Evolutionary conservation across 2,329 filamentous ascomycete genomes (phyloP).

Genomic region (Orbilia oligospora): DNA sequence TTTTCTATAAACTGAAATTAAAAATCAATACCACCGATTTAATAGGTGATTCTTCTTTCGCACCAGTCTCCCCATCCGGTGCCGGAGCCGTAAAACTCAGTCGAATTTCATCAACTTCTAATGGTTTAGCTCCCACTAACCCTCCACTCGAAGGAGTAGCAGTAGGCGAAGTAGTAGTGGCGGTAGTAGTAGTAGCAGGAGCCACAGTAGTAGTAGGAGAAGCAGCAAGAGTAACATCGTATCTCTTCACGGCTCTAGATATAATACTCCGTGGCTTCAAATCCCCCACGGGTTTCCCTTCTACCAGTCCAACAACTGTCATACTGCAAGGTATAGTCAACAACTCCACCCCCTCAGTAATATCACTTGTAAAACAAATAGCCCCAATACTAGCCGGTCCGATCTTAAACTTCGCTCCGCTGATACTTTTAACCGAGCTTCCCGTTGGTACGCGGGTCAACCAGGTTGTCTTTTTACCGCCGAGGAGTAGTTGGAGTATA

Average conservation of each 20-base stretch:
- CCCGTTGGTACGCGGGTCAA: constrained; percentile 10
- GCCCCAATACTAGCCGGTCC: constrained; percentile 22
- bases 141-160: not conserved
- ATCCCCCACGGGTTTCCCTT: constrained; percentile 23
- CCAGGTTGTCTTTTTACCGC: constrained; percentile 44
- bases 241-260: not conserved
- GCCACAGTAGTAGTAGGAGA: too few species aligned
- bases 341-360: constrained; percentile 14
- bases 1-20: constrained; percentile 3
- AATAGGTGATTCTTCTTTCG: constrained; percentile 6
- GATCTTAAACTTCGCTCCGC: constrained; percentile 21
- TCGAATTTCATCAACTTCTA: constrained; percentile 43
- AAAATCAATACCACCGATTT: constrained; percentile 36
- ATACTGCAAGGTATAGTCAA: constrained; percentile 21
- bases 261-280: constrained; percentile 25
- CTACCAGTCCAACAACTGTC: constrained; percentile 14
- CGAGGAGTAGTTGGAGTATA: constrained; percentile 45
- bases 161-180: not conserved
- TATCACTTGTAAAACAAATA: constrained; percentile 44
- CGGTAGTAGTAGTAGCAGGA: too few species aligned
- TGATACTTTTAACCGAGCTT: constrained; percentile 18
- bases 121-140: not conserved
- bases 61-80: constrained; percentile 1
- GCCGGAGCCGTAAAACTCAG: constrained; percentile 30
- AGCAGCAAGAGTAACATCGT: not conserved